These are phyloP conservation scores for Macrophomina pseudophaseolina DNA, from an alignment of 2,329 filamentous ascomycete genomes.

Conservation along the genomic window DNA sequence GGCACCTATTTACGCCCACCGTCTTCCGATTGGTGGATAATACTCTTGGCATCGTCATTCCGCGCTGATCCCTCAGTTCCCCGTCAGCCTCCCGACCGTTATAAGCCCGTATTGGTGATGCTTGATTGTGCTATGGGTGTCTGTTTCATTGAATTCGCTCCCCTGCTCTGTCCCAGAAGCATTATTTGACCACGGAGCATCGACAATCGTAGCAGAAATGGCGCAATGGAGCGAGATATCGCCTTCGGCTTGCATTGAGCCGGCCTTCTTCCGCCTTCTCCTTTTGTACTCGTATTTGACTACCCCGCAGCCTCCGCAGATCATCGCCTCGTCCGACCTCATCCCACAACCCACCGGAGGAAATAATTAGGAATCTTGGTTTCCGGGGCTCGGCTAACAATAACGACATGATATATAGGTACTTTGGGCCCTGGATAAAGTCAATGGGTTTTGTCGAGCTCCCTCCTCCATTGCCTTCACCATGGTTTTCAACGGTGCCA, in stretches of 20 bases:
- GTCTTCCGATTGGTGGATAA: constrained; percentile 19
- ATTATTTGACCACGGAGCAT: not conserved
- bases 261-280: constrained; percentile 14
- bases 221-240: not conserved
- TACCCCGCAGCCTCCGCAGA: constrained; percentile 25
- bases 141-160: not conserved
- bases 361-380: constrained; percentile 5
- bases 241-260: not conserved
- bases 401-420: constrained; percentile 1
- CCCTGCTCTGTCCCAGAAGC: not conserved
- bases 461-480: not conserved
- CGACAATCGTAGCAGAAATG: not conserved
- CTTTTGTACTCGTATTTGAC: constrained; percentile 12
- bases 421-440: not conserved
- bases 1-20: not conserved
- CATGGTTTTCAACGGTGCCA: not conserved
- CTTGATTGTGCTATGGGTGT: not conserved
- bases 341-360: constrained; percentile 23
- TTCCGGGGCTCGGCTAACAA: not conserved
- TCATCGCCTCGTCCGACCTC: constrained; percentile 20
- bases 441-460: not conserved
- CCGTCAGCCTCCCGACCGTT: constrained; percentile 8
- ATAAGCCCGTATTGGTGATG: not conserved
- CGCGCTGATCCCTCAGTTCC: not conserved
- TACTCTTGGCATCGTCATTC: constrained; percentile 13